A percentile compares a stretch with the other conserved stretches of the same genome.
Conservation (phyloP, 2,329 filamentous ascomycete genomes). For the Pseudohalonectria lignicola region DNA sequence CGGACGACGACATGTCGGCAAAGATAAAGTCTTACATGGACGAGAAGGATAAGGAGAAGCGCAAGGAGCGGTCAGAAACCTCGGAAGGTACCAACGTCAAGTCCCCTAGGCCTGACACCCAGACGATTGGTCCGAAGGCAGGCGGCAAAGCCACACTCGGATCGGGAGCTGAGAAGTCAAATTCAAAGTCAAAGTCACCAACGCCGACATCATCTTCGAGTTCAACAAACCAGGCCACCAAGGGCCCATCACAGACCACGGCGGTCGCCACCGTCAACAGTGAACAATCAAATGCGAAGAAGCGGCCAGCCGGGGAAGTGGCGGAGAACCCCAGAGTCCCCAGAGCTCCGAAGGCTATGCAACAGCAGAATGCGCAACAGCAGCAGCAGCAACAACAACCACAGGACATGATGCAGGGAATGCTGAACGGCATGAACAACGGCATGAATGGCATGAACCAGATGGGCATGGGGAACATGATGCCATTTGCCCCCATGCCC, state of each 20-base stretch:
- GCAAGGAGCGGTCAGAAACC: conserved; percentile 30
- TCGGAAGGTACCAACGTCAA: conserved; percentile 17
- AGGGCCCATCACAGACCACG: conserved; percentile 12
- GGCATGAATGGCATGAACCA: conserved; percentile 17
- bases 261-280: background rate
- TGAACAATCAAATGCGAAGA: conserved; percentile 38
- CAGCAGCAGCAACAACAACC: conserved; percentile 31
- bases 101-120: conserved; percentile 12
- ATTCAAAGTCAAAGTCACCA: conserved; percentile 9
- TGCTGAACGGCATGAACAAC: conserved; percentile 27
- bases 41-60: conserved; percentile 35
- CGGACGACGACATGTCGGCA: conserved; percentile 66
- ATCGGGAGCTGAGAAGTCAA: background rate
- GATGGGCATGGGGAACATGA: conserved; percentile 21
- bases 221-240: conserved; percentile 5
- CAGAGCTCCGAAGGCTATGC: conserved; percentile 56
- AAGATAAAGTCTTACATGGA: conserved; percentile 68
- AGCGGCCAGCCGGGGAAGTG: conserved; percentile 69
- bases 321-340: conserved; percentile 54
- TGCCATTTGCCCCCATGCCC: conserved; percentile 12
- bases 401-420: conserved; percentile 28
- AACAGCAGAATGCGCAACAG: conserved; percentile 36
- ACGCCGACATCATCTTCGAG: conserved; percentile 8
- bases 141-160: background rate
- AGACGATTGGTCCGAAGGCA: background rate